A percentile compares a stretch with the other conserved stretches of the same genome.
phyloP scores from a whole-genome alignment of 345 rosid genomes.

The Iberis pinnata region DNA sequence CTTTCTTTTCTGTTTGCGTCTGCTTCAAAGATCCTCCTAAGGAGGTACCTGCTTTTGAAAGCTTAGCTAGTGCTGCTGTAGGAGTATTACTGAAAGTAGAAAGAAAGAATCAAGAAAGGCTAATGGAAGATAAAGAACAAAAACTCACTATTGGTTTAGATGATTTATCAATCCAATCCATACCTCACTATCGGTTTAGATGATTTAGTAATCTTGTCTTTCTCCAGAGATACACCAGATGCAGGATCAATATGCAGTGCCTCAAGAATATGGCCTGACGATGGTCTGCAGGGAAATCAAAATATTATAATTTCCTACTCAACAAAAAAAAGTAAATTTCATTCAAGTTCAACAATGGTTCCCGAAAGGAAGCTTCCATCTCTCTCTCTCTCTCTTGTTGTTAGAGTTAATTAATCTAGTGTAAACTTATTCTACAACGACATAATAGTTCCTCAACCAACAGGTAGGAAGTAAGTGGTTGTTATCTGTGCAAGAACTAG shows the following conservation, averaged over 20 bases:
- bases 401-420: slow-evolving; percentile 45
- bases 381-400: slow-evolving; percentile 52
- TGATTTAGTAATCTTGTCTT: slow-evolving; percentile 50
- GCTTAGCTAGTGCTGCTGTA: slow-evolving; percentile 71
- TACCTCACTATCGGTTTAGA: slow-evolving; percentile 61
- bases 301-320: slow-evolving; percentile 35
- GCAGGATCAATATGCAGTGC: slow-evolving; percentile 98
- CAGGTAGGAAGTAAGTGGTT: slow-evolving; percentile 65
- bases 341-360: slow-evolving; percentile 30
- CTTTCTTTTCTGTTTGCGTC: slow-evolving; percentile 61
- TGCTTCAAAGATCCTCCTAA: slow-evolving; percentile 56
- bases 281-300: slow-evolving; percentile 74
- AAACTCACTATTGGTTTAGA: slow-evolving; percentile 60
- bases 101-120: background rate
- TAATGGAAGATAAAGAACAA: background rate
- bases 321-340: background rate
- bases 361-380: slow-evolving; percentile 52
- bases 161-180: background rate
- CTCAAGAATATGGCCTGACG: slow-evolving; percentile 78
- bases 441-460: slow-evolving; percentile 51
- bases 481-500: slow-evolving; percentile 96
- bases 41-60: slow-evolving; percentile 51
- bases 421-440: slow-evolving; percentile 42
- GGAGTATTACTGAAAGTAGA: slow-evolving; percentile 46
- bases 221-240: slow-evolving; percentile 75